Percentiles rank a stretch among this genome's conserved stretches.
Evolutionary conservation across 2,329 filamentous ascomycete species (phyloP).

Genomic region (Apiospora aurea): DNA sequence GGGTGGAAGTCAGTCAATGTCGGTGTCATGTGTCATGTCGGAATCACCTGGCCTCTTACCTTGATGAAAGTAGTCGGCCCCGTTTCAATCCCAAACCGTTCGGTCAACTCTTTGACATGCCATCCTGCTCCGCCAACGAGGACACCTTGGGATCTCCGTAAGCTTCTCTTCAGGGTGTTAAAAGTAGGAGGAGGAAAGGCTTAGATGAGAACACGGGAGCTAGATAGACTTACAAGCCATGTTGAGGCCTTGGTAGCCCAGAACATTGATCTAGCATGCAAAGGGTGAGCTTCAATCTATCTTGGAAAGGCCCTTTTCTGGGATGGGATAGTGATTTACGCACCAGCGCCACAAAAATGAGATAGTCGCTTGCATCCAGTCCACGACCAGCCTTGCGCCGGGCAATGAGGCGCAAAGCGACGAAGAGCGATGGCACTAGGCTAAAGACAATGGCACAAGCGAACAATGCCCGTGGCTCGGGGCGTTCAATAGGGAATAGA

Average conservation of each 20-base stretch:
- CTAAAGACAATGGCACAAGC: constrained; percentile 33
- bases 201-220: neutral
- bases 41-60: neutral
- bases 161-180: constrained; percentile 28
- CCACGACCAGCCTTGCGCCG: constrained; percentile 33
- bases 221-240: too few species aligned
- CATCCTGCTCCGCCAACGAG: constrained; percentile 34
- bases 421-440: constrained; percentile 31
- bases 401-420: constrained; percentile 35
- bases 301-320: too few species aligned
- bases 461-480: constrained; percentile 33
- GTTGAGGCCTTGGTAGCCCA: too few species aligned
- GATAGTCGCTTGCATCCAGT: constrained; percentile 37
- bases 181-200: constrained; percentile 20
- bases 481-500: constrained; percentile 33
- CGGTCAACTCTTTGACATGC: neutral
- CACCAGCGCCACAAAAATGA: constrained; percentile 36
- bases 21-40: neutral
- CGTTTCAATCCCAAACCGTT: neutral
- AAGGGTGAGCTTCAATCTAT: too few species aligned
- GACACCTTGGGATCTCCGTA: constrained; percentile 35
- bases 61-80: constrained; percentile 13
- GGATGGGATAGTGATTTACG: constrained; percentile 18
- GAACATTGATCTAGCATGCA: too few species aligned
- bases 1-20: too few species aligned